Base-by-base conservation (phyloP, 1,139 yeast species). In the Kodamaea plutei region DNA sequence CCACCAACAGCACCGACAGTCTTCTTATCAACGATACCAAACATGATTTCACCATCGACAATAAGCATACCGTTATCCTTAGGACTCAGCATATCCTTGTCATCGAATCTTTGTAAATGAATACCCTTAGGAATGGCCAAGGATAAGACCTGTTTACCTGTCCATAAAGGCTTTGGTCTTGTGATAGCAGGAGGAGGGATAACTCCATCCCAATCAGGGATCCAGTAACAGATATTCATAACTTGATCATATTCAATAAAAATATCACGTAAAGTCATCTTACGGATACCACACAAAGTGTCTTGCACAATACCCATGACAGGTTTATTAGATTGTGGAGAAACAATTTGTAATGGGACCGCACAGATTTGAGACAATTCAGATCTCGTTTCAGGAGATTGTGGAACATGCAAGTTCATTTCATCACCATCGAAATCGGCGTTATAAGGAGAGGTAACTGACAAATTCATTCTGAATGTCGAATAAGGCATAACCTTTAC, bases 351-450 rank as follows among this genome's bases (percentile, higher is more conserved):
- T 40, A 88, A 69, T 6, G 98, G 98, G 25, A 91, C 99, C 15
- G 96, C 95, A 66, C 96, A 88, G 50, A 91, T 76, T 56, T 91
- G 94, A 23, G 89, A 82, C 43, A 91, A 69, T 61, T 93, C 99
- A 2, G 98, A 96, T 55, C 97, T 76, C 0, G 98, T 91, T 62
- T 93, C 99, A 44, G 89, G 96, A 6, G 96, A 85, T 59, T 93
- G 99, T 5, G 99, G 99, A 44, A 93, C 99, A 56, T 93, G 99
- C 65, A 93, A 82, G 64, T 93, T 93, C 99, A 93, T 93, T 66
- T 93, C 98, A 62, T 93, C 99, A 71, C 99, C 99, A 68, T 93
- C 99, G 72, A 93, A 93, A 83, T 93, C 99, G 30, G 99, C 99
- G 64, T 93, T 93, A 64, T 93, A 93, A 15, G 99, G 99, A 10